A percentile compares a stretch with the other conserved stretches of the same genome.
phyloP scores from a whole-genome alignment of 768 basidiomycete species.

The Tulasnella sp. region DNA sequence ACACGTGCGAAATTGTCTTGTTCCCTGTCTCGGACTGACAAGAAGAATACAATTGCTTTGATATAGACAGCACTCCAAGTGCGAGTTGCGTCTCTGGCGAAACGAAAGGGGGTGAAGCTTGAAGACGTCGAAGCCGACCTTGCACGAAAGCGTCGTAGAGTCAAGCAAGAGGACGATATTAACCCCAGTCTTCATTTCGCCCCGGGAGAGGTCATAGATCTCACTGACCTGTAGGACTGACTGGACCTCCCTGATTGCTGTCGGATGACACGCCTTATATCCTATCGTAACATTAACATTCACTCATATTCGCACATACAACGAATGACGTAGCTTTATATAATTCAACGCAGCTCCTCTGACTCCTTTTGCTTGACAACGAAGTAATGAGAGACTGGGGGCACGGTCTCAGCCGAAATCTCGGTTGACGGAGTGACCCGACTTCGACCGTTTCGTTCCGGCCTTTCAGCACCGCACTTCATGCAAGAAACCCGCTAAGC shows the following conservation, averaged over 20 bases:
- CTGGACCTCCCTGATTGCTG: neutral
- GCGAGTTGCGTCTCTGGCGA: neutral
- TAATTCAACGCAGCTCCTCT: no score
- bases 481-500: no score
- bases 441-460: no score
- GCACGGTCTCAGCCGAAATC: no score
- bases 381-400: no score
- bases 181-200: neutral
- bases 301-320: no score
- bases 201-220: neutral
- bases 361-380: no score
- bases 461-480: no score
- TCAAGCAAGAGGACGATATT: neutral
- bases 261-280: neutral
- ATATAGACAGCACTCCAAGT: neutral
- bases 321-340: no score
- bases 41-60: no score
- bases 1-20: neutral
- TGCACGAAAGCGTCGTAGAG: neutral
- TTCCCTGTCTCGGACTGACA: neutral
- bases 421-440: no score
- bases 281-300: no score
- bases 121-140: conserved; percentile 1
- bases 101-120: neutral
- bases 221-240: neutral